Conservation (phyloP, 352 stramenopile species). For the Poterioochromonas sp. region DNA sequence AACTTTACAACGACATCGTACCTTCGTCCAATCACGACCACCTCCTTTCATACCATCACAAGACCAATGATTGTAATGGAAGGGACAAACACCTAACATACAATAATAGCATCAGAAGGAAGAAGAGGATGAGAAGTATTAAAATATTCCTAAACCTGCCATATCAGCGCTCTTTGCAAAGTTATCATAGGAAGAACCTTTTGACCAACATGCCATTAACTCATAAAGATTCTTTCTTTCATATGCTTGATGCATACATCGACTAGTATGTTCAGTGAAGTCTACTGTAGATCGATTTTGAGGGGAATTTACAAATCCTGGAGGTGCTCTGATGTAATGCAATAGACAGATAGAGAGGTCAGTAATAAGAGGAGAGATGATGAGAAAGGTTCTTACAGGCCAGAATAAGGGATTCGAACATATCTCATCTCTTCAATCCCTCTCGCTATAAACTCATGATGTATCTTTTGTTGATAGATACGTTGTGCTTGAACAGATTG, state of each 20-base stretch:
- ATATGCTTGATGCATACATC: conserved; percentile 13
- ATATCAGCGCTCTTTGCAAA: conserved; percentile 22
- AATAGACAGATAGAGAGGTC: too few relatives aligned
- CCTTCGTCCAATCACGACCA: conserved; percentile 5
- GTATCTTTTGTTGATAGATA: neutral
- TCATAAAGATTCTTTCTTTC: neutral
- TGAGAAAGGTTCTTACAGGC: conserved; percentile 8
- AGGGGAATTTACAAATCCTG: neutral
- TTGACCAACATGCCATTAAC: neutral
- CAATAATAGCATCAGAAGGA: neutral
- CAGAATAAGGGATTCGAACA: conserved; percentile 20
- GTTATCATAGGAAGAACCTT: conserved; percentile 16
- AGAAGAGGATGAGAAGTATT: neutral
- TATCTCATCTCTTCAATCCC: conserved; percentile 24
- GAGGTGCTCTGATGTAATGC: neutral
- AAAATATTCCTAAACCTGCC: neutral
- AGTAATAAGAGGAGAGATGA: neutral
- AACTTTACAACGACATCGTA: conserved; percentile 16
- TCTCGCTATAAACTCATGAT: neutral
- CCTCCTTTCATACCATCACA: conserved; percentile 26
- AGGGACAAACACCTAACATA: neutral
- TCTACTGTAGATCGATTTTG: neutral
- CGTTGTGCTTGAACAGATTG: neutral
- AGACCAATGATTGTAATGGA: conserved; percentile 31
- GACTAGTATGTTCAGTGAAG: conserved; percentile 6